Evolutionary conservation across 257 asterid species (phyloP).

Genomic region (Ehretia macrophylla): DNA sequence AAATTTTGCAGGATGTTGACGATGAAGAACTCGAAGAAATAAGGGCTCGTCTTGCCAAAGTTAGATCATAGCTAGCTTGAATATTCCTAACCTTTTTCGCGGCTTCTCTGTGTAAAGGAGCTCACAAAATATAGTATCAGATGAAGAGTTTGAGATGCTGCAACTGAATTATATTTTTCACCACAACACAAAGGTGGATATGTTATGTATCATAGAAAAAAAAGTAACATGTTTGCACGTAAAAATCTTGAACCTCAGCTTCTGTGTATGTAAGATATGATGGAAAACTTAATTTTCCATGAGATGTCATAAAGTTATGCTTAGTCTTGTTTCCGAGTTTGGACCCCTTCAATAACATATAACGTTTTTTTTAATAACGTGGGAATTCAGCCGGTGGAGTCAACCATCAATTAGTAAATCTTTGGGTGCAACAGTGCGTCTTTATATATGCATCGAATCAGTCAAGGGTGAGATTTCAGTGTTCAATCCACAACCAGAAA

Average conservation of each 20-base stretch:
- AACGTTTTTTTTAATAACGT: too few relatives aligned
- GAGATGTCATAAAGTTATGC: too few relatives aligned
- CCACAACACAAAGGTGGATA: background rate
- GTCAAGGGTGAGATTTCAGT: too few relatives aligned
- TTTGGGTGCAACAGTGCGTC: too few relatives aligned
- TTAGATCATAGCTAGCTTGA: slow-evolving; percentile 65
- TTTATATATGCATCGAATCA: too few relatives aligned
- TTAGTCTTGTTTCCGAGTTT: too few relatives aligned
- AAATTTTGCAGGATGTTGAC: slow-evolving; percentile 34
- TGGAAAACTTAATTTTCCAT: too few relatives aligned
- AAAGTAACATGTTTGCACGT: background rate
- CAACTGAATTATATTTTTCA: background rate
- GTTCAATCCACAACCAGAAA: too few relatives aligned
- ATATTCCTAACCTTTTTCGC: too few relatives aligned
- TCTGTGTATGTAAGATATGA: background rate
- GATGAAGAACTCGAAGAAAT: slow-evolving; percentile 92
- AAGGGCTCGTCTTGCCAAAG: slow-evolving; percentile 86
- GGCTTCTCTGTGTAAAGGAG: background rate
- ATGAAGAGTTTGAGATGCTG: background rate
- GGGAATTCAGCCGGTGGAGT: too few relatives aligned
- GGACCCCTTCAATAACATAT: too few relatives aligned
- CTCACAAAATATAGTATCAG: background rate
- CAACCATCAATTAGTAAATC: too few relatives aligned
- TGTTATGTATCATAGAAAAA: background rate
- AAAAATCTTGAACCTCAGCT: background rate